These are phyloP conservation scores for Diplodia scrobiculata DNA, from an alignment of 2,329 filamentous ascomycete species.

Conservation along the genomic window DNA sequence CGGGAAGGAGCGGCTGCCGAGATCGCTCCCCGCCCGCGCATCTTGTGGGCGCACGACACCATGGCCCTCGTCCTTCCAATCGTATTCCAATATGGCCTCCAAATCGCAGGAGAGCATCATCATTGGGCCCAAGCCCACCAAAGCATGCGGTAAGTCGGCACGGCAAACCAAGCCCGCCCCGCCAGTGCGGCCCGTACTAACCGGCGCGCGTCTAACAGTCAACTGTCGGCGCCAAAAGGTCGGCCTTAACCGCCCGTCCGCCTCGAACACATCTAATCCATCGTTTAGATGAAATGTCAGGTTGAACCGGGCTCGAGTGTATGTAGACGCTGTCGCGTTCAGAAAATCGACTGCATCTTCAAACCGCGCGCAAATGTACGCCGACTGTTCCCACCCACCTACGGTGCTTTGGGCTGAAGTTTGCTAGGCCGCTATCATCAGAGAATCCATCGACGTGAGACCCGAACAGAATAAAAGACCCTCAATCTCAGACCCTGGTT, in stretches of 20 bases:
- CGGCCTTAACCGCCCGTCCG: conserved; percentile 2
- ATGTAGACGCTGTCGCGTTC: conserved; percentile 31
- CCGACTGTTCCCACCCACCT: conserved; percentile 14
- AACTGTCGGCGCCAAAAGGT: conserved; percentile 32
- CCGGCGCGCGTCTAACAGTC: conserved; percentile 22
- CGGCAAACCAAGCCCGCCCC: not conserved
- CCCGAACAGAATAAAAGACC: conserved; percentile 6
- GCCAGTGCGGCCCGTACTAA: conserved; percentile 7
- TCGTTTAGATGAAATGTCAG: conserved; percentile 32
- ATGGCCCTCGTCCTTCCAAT: conserved; percentile 23
- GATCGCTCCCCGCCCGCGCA: conserved; percentile 13
- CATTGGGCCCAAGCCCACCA: conserved; percentile 31
- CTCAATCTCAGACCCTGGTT: conserved; percentile 15
- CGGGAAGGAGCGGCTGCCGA: conserved; percentile 17
- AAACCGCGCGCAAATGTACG: conserved; percentile 48
- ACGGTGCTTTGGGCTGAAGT: not conserved
- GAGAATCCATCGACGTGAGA: conserved; percentile 22
- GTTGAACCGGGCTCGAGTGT: conserved; percentile 29
- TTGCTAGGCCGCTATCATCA: conserved; percentile 22
- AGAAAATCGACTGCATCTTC: conserved; percentile 44
- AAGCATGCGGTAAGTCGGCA: conserved; percentile 31
- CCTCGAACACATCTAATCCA: not conserved
- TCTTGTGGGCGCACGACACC: conserved; percentile 11
- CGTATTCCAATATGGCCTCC: conserved; percentile 16
- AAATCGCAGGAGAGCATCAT: conserved; percentile 24